Conservation (phyloP, 2,329 filamentous ascomycete genomes). For the Alternaria infectoria region DNA sequence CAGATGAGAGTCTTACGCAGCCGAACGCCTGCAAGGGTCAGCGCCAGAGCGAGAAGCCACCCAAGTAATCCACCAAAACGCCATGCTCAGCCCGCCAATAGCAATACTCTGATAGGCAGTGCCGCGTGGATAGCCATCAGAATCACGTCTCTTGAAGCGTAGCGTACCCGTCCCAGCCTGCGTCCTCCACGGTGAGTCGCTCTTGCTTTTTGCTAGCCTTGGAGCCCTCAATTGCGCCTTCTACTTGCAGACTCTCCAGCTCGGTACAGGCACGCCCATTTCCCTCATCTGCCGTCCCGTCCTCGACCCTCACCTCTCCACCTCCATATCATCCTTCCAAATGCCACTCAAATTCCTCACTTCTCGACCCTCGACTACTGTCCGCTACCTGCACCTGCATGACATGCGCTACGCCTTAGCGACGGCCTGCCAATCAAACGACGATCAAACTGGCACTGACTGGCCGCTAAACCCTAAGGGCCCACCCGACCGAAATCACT, state of each 20-base stretch:
- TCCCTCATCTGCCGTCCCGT: not conserved
- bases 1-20: not conserved
- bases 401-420: conserved; percentile 22
- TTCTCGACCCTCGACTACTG: conserved; percentile 13
- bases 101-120: not conserved
- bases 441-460: conserved; percentile 13
- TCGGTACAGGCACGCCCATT: not conserved
- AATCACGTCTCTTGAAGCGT: not conserved
- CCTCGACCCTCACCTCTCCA: conserved; percentile 2
- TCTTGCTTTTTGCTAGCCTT: conserved; percentile 6
- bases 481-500: conserved; percentile 32
- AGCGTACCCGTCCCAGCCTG: not conserved
- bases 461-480: conserved; percentile 26
- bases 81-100: conserved; percentile 1
- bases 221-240: conserved; percentile 12
- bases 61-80: not conserved
- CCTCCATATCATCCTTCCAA: not conserved
- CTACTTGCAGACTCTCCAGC: conserved; percentile 5
- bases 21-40: conserved; percentile 1
- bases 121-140: not conserved
- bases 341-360: not conserved
- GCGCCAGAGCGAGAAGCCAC: conserved; percentile 2
- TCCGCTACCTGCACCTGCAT: conserved; percentile 18
- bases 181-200: conserved; percentile 10
- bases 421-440: conserved; percentile 29